Base-by-base conservation (phyloP, 129 eudicot species). In the Chrysanthemum makinoi region DNA sequence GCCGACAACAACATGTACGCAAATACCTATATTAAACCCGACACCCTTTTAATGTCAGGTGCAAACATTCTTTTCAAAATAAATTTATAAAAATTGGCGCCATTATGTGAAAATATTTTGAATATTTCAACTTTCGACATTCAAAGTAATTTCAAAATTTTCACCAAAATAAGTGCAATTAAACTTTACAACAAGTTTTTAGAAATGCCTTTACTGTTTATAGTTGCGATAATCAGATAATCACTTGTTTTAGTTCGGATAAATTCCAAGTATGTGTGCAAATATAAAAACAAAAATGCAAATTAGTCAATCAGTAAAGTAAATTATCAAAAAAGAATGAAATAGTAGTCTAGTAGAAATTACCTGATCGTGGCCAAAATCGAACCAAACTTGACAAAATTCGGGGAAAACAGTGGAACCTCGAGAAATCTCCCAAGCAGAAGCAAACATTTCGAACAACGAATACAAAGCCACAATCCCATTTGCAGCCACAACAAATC, bases 281-380 rank as follows among this genome's bases (percentile, higher is more conserved):
- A 47, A 15, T 2, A 2, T 30, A 30, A 30, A 30, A 30, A 30
- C 35, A 30, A 30, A 28, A 30, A 30, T 30, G 35, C 35, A 4
- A 3, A 30, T 3, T 30, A 30, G 35, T 30, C 5, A 30, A 30
- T 30, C 35, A 30, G 35, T 30, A 30, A 30, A 30, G 35, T 30
- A 30, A 30, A 30, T 30, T 18, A 74, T 12, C 8, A 62, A 17
- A 51, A 51, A 62, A 50, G 0, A 50, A 7, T 15, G 30, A 8
- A 12, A 49, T 7, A 35, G 50, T 61, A 59, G 4, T 65, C 13
- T 19, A 15, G n/a, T 20, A 15, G 5, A 53, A 33, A 86, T 22
- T 22, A 22, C 96, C 96, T 89, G 96, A 82, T 89, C 96, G 47
- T 89, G 96, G 79, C 86, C 75, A 75, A 86, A 89, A 74, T 89